A percentile compares a stretch with the other conserved stretches of the same genome.
Conservation (phyloP, 1,139 yeast genomes). For the Nakaseomyces kungkrabaensis region DNA sequence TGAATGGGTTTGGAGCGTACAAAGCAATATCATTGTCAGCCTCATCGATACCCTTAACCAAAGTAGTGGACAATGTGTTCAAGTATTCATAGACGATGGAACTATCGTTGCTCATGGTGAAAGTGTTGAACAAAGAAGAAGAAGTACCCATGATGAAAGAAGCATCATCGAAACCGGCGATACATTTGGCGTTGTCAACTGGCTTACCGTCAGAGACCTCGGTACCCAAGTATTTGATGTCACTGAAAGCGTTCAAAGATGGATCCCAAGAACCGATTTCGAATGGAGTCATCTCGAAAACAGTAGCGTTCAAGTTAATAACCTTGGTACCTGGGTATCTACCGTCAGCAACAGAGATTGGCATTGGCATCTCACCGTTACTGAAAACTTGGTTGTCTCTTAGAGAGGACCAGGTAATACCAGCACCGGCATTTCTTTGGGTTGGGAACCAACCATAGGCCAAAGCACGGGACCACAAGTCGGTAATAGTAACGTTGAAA, state of each 20-base stretch:
- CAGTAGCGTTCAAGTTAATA: constrained; percentile 56
- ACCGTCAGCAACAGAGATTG: constrained; percentile 69
- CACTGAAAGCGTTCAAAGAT: constrained; percentile 54
- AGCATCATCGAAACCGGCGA: constrained; percentile 65
- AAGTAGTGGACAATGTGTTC: constrained; percentile 36
- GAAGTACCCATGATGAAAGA: constrained; percentile 73
- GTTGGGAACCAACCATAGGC: constrained; percentile 63
- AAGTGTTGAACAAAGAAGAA: constrained; percentile 66
- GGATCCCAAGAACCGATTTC: constrained; percentile 92
- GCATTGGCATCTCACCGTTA: constrained; percentile 67
- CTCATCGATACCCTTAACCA: constrained; percentile 38
- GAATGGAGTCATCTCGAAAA: constrained; percentile 70
- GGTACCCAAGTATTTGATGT: constrained; percentile 65
- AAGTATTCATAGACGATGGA: constrained; percentile 42
- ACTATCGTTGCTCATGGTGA: constrained; percentile 49
- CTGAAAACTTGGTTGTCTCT: constrained; percentile 44
- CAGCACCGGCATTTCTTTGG: constrained; percentile 40
- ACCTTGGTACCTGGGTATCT: constrained; percentile 58
- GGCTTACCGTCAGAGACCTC: constrained; percentile 50
- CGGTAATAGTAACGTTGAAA: constrained; percentile 25
- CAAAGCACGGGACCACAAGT: constrained; percentile 54
- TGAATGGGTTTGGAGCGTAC: constrained; percentile 61
- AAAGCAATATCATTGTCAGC: constrained; percentile 60
- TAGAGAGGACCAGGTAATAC: constrained; percentile 5
- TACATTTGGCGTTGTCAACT: constrained; percentile 35